A percentile compares a stretch with the other conserved stretches of the same genome.
Conservation (phyloP, 176 grass and related monocot species). For the Musa itinerans region DNA sequence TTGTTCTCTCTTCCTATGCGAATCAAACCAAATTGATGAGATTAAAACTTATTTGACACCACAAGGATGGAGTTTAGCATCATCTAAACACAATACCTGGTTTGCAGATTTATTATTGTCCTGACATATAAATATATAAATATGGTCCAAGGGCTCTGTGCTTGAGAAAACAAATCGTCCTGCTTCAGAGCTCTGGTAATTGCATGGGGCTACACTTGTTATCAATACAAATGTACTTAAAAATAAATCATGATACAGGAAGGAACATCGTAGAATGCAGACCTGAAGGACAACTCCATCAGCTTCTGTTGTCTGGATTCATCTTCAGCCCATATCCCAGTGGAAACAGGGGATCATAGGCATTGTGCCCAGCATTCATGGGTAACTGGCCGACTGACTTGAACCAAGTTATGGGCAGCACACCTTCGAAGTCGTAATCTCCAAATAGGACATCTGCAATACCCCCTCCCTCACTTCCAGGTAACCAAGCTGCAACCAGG, state of each 20-base stretch:
- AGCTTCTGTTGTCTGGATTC: neutral
- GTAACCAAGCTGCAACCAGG: constrained; percentile 73
- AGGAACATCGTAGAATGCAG: neutral
- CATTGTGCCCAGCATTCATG: constrained; percentile 35
- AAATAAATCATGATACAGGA: neutral
- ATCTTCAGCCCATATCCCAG: constrained; percentile 62
- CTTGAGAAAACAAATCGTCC: no score
- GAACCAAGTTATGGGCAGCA: constrained; percentile 71
- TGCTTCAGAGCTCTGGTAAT: no score
- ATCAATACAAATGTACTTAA: neutral
- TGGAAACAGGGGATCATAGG: constrained; percentile 71
- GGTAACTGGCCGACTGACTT: constrained; percentile 61
- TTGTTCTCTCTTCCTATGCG: no score
- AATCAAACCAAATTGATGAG: no score
- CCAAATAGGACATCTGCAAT: constrained; percentile 75
- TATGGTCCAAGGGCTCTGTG: no score
- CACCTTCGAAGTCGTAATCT: constrained; percentile 62
- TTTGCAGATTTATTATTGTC: no score
- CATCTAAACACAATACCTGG: no score
- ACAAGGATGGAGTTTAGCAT: no score
- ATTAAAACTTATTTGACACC: no score
- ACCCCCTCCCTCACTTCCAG: constrained; percentile 62
- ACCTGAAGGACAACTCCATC: neutral
- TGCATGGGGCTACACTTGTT: no score
- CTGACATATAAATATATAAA: no score